Percentiles rank a stretch among this genome's conserved stretches.
Conservation (phyloP, 2,329 filamentous ascomycete genomes). For the Phialemonium atrogriseum region DNA sequence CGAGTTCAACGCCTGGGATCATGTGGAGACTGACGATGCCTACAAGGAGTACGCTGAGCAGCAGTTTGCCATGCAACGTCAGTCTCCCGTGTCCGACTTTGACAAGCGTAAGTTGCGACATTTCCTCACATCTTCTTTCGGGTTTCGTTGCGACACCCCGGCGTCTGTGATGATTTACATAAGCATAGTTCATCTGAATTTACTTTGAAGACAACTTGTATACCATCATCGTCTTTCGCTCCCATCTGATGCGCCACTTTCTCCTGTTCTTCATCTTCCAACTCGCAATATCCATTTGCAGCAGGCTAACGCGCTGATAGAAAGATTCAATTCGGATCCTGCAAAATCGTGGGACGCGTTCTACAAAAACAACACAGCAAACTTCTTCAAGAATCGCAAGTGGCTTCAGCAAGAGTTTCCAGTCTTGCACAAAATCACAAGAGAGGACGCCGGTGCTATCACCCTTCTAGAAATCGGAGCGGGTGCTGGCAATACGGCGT, state of each 20-base stretch:
- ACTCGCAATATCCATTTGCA: not conserved
- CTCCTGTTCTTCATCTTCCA: constrained; percentile 6
- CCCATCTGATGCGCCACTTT: constrained; percentile 52
- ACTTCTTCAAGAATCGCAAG: constrained; percentile 98
- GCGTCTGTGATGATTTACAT: constrained; percentile 40
- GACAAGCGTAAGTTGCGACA: constrained; percentile 62
- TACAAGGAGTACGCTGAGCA: constrained; percentile 80
- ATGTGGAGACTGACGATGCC: constrained; percentile 83
- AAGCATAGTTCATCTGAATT: constrained; percentile 68
- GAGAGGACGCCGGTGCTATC: constrained; percentile 58
- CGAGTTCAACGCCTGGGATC: constrained; percentile 98
- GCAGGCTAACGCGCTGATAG: constrained; percentile 34
- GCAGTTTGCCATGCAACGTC: constrained; percentile 79
- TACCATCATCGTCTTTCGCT: constrained; percentile 59
- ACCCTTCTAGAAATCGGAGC: constrained; percentile 86
- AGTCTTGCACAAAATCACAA: constrained; percentile 67
- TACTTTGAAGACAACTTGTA: constrained; percentile 51
- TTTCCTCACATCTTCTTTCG: constrained; percentile 2
- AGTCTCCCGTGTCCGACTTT: constrained; percentile 83
- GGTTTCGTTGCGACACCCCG: constrained; percentile 4
- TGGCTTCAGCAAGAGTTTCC: constrained; percentile 97
- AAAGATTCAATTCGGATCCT: constrained; percentile 79
- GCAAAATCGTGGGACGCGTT: constrained; percentile 98
- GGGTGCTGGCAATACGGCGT: constrained; percentile 93
- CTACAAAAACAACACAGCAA: constrained; percentile 94